Conservation (phyloP, 2,329 filamentous ascomycete species). For the Exophiala dermatitidis region DNA sequence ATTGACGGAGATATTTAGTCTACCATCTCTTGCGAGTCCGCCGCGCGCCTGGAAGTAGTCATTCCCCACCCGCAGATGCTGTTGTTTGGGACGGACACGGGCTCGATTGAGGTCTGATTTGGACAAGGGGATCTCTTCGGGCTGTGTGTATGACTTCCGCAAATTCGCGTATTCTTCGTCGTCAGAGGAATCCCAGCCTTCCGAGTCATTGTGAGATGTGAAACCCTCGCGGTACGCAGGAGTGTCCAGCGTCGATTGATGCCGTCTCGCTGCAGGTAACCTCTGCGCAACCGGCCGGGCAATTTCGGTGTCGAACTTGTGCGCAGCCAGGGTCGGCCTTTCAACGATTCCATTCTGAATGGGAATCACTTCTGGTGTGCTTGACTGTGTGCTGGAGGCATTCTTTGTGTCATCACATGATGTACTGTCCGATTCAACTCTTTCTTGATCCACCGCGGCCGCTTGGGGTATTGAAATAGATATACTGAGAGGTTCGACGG, state of each 20-base stretch:
- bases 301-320: constrained; percentile 18
- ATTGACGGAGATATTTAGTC: constrained; percentile 64
- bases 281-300: constrained; percentile 7
- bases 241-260: constrained; percentile 4
- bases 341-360: neutral
- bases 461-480: constrained; percentile 8
- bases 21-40: constrained; percentile 59
- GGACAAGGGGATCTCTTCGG: constrained; percentile 10
- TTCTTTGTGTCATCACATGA: constrained; percentile 3
- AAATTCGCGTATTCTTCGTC: constrained; percentile 7
- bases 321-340: constrained; percentile 6
- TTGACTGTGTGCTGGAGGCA: neutral
- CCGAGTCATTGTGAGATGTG: constrained; percentile 13
- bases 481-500: constrained; percentile 10
- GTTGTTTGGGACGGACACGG: constrained; percentile 5
- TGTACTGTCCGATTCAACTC: neutral
- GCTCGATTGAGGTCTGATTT: constrained; percentile 22
- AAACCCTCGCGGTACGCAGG: neutral
- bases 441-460: neutral
- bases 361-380: neutral
- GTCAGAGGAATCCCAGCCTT: constrained; percentile 13
- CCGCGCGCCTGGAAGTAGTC: constrained; percentile 35
- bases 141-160: constrained; percentile 12
- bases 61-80: constrained; percentile 18
- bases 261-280: constrained; percentile 2